Conservation (phyloP, 768 basidiomycete genomes). For the Daedaleopsis sinensis region DNA sequence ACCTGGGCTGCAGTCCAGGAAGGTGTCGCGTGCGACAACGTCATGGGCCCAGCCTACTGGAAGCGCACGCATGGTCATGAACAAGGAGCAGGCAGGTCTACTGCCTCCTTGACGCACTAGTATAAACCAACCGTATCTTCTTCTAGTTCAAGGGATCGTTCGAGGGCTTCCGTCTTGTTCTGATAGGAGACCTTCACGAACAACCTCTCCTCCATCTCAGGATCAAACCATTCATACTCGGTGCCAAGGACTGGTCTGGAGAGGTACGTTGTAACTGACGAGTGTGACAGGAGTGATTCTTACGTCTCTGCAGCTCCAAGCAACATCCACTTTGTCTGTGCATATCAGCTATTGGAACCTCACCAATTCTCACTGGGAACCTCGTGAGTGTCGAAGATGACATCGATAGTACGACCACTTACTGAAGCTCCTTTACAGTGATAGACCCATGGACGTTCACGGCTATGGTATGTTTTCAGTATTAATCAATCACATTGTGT, state of each 20-base stretch:
- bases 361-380: constrained; percentile 98
- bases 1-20: constrained; percentile 12
- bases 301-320: constrained; percentile 62
- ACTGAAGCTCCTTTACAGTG: constrained; percentile 45
- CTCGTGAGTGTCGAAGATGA: constrained; percentile 50
- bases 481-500: constrained; percentile 46
- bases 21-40: constrained; percentile 12
- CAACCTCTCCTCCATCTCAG: constrained; percentile 91
- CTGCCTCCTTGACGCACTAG: constrained; percentile 10
- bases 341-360: constrained; percentile 96
- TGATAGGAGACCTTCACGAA: constrained; percentile 95
- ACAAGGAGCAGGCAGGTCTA: constrained; percentile 76
- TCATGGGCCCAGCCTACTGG: constrained; percentile 27
- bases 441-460: constrained; percentile 97
- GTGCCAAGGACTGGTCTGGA: constrained; percentile 92
- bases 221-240: constrained; percentile 80
- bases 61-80: constrained; percentile 55
- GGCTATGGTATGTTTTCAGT: constrained; percentile 26
- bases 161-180: constrained; percentile 89
- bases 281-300: background rate
- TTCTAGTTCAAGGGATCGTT: constrained; percentile 79
- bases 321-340: constrained; percentile 77
- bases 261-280: constrained; percentile 52
- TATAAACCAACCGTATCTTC: background rate
- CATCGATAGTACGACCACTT: background rate